Conservation (phyloP, 768 basidiomycete species). For the Leccinum rimulosum region DNA sequence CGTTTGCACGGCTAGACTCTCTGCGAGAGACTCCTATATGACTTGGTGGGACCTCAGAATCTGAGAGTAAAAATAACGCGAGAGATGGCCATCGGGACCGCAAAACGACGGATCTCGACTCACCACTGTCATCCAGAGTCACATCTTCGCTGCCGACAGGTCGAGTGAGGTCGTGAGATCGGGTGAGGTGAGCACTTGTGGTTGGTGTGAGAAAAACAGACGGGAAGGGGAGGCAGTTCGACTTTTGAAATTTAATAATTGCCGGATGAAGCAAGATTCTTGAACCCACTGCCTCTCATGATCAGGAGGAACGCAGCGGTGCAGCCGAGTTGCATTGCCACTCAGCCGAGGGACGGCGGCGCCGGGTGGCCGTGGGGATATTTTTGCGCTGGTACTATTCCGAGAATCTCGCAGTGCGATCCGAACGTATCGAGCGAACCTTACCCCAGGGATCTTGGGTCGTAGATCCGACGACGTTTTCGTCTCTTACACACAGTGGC, state of each 20-base stretch:
- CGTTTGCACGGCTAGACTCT: not conserved
- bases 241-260: not conserved
- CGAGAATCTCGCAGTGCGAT: slow-evolving; percentile 21
- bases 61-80: not conserved
- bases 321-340: slow-evolving; percentile 12
- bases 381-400: slow-evolving; percentile 5
- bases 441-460: slow-evolving; percentile 12
- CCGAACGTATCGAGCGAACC: slow-evolving; percentile 2
- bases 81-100: not conserved
- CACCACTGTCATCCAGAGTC: not conserved
- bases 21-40: not conserved
- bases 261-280: not conserved
- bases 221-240: not conserved
- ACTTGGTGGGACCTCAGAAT: not conserved
- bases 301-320: not conserved
- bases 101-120: not conserved
- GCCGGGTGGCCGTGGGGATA: slow-evolving; percentile 7
- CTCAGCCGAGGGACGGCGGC: slow-evolving; percentile 12
- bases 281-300: slow-evolving; percentile 12
- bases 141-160: not conserved
- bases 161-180: not conserved
- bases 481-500: not conserved
- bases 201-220: not conserved
- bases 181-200: not conserved
- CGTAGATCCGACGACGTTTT: slow-evolving; percentile 19